Evolutionary conservation across 495 filamentous ascomycete species (phyloP).

Genomic region (Penicillium samsonianum): DNA sequence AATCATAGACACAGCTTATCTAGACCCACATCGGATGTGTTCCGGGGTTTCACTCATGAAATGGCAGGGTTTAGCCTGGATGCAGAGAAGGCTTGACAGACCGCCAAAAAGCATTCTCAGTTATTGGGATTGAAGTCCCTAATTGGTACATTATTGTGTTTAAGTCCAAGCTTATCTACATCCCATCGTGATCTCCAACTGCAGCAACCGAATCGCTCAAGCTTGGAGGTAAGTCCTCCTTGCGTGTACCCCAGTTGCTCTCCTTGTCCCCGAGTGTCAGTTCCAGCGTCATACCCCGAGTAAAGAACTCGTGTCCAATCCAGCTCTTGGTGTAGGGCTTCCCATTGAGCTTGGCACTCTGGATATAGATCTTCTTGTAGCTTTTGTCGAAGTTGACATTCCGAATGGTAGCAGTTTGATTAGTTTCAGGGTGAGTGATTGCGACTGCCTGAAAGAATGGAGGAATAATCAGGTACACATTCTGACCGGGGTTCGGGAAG

Average conservation of each 20-base stretch:
- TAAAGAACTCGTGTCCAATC: conserved; percentile 75
- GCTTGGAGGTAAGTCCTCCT: conserved; percentile 64
- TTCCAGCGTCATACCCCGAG: conserved; percentile 67
- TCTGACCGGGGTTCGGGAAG: conserved; percentile 59
- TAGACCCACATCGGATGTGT: conserved; percentile 18
- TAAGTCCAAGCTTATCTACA: not conserved
- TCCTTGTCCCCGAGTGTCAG: conserved; percentile 64
- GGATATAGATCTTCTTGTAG: conserved; percentile 64
- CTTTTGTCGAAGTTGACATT: conserved; percentile 61
- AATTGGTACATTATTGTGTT: not conserved
- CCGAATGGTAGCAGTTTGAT: conserved; percentile 59
- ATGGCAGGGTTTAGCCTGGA: not conserved
- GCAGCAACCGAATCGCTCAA: conserved; percentile 20
- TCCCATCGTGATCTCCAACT: not conserved
- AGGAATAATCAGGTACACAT: conserved; percentile 71
- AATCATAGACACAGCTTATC: not conserved
- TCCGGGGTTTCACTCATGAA: conserved; percentile 8
- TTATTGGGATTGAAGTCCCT: not conserved
- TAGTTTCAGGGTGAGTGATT: conserved; percentile 60
- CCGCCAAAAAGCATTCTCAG: not conserved
- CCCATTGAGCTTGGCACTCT: conserved; percentile 69
- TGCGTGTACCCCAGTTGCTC: conserved; percentile 66
- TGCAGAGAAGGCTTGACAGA: not conserved
- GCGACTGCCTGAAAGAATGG: conserved; percentile 67
- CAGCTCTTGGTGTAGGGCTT: conserved; percentile 65